Evolutionary conservation across 352 stramenopile species (phyloP), one percentile per base, ranked within the genome.

Genomic region (Phytophthora pseudosyringae): DNA sequence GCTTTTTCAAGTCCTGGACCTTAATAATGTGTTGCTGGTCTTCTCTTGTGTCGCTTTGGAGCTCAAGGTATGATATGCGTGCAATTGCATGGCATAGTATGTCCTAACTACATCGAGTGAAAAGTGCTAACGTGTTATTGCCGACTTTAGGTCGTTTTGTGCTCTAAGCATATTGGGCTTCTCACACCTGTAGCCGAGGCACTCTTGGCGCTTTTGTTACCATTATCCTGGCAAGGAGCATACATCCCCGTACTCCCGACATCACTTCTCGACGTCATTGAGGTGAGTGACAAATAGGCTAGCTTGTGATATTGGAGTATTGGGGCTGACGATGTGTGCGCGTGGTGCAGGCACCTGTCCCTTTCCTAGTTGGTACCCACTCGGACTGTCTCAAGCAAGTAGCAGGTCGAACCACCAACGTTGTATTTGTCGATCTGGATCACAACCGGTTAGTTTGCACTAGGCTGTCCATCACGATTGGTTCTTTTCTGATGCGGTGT

Each of bases 391-490:
- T 96, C 29, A 90, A 85, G 15, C 73, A 83, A 52, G 71, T 80
- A 9, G 72, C 73, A n/a, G 62, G 71, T 28, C 75, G 86, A 72
- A 85, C 93, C 1, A 81, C 64, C 10, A 91, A 89, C 8, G 92
- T 98, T 6, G 81, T 98, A 5, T 98, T 98, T 47, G 91, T 99
- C 1, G 94, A 99, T 80, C 64, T 99, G 12, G 95, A 99, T 67
- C 82, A 94, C 47, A 97, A 98, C 58, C 75, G 83, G 82, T 90
- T 64, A 18, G 58, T 64, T 53, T 47, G 10, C n/a, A n/a, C 28
- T 18, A 39, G 13, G 26, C n/a, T 46, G 6, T 51, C 28, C 6
- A 45, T 44, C 16, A 33, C 7, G 15, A 18, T 26, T 21, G 21
- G 31, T 35, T 36, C 26, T 39, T 59, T 29, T 51, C 11, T 41